Base-by-base conservation (phyloP, 2,329 filamentous ascomycete species). In the Coniella vitis region DNA sequence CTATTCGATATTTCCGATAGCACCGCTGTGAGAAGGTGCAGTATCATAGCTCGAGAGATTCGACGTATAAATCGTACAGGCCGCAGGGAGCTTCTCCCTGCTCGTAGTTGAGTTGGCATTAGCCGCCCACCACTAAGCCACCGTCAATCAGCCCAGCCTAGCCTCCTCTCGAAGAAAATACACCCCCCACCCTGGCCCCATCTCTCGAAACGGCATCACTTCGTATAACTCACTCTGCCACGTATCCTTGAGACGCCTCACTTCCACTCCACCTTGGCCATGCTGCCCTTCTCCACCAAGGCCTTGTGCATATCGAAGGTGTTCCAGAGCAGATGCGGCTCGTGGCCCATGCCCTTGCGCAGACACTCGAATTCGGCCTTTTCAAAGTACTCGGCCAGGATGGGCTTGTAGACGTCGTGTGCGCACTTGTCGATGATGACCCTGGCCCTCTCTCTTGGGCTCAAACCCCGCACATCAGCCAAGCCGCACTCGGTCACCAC, bases 261-360 rank as follows among this genome's bases (percentile, higher is more conserved):
- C 83, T 84, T 89, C 55, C 71, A 78, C 60, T 78, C 75, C 56
- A 90, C 76, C 82, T 90, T 90, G 55, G 69, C 69, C 89, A 95
- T 95, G 58, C 87, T 93, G 20, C 89, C 89, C 65, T 91, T 79
- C 71, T 90, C 84, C 50, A 81, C 71, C 52, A 95, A 68, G 55
- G 89, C 86, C 75, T 84, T 84, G 70, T 95, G 90, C 83, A 95
- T 87, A 67, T 94, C 87, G 65, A 95, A 95, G 40, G 78, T 75
- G 69, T 94, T 86, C 76, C 83, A 94, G 55, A 95, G 73, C 63
- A 94, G 69, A 66, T 95, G 89, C 21, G 90, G 90, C 75, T 95
- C 86, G 67, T 95, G 89, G 17, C 87, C 88, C 87, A 84, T 87
- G 17, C 88, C 90, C 76, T 89, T 91, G 66, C 76, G 79, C 65